phyloP scores from a whole-genome alignment of 371 early-diverging fungal genomes.

The Rhizopus stolonifer region DNA sequence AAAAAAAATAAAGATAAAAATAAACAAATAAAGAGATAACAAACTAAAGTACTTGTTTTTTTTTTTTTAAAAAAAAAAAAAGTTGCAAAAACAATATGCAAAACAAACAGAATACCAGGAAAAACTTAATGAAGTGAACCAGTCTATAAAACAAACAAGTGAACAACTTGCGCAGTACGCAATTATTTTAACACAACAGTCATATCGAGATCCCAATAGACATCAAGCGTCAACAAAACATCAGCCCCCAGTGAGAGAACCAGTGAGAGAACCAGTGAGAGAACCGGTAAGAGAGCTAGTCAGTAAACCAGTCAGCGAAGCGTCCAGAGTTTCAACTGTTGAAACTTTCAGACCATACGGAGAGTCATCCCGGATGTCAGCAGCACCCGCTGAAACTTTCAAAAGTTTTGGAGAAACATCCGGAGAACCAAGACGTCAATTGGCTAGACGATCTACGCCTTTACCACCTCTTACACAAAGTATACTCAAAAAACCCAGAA shows the following conservation, averaged over 20 bases:
- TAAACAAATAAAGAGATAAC: no score
- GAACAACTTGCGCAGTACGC: slow-evolving; percentile 15
- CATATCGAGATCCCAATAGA: background rate
- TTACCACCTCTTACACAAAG: background rate
- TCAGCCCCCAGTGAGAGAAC: background rate
- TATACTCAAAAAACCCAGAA: background rate
- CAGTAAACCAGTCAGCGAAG: no score
- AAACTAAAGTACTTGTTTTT: slow-evolving; percentile 1
- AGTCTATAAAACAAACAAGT: slow-evolving; percentile 12
- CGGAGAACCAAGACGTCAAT: no score
- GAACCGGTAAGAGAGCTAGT: no score
- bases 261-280: slow-evolving; percentile 3
- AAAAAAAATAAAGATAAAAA: no score
- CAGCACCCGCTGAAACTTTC: no score
- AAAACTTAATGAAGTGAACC: slow-evolving; percentile 14
- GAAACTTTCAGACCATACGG: no score
- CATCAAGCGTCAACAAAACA: background rate
- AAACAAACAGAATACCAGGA: slow-evolving; percentile 15
- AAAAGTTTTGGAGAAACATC: no score
- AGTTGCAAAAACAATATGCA: background rate
- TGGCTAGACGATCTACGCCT: background rate
- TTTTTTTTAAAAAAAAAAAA: no score
- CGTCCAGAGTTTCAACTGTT: no score
- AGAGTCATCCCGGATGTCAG: no score
- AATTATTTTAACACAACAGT: slow-evolving; percentile 2